Evolutionary conservation across 805 yeast genomes (phyloP).

Genomic region (Yamadazyma kitorensis): DNA sequence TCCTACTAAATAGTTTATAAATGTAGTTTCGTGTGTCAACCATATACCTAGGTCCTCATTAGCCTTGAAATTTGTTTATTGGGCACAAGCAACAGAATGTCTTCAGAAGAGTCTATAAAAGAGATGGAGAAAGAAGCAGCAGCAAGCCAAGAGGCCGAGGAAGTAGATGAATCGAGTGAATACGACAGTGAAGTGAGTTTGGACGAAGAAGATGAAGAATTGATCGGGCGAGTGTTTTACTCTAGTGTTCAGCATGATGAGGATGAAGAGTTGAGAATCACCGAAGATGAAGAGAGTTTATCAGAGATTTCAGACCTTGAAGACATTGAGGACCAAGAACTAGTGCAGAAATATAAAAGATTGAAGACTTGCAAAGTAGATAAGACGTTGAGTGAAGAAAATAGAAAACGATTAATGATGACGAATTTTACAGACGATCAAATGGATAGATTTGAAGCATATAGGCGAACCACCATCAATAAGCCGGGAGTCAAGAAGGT

Average conservation of each 20-base stretch:
- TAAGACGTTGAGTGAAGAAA: slow-evolving; percentile 43
- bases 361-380: slow-evolving; percentile 31
- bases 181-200: slow-evolving; percentile 35
- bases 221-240: slow-evolving; percentile 42
- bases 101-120: background rate
- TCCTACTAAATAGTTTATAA: background rate
- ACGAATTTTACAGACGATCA: slow-evolving; percentile 78
- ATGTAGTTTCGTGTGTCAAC: background rate
- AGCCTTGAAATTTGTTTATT: no score
- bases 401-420: slow-evolving; percentile 59
- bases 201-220: slow-evolving; percentile 45
- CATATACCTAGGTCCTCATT: background rate
- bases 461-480: slow-evolving; percentile 62
- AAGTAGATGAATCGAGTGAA: slow-evolving; percentile 5
- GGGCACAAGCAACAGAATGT: background rate
- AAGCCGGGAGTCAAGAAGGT: slow-evolving; percentile 76
- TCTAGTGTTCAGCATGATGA: slow-evolving; percentile 16
- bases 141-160: no score
- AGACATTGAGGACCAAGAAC: slow-evolving; percentile 34
- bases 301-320: slow-evolving; percentile 9
- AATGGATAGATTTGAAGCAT: slow-evolving; percentile 82
- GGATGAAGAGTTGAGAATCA: slow-evolving; percentile 15
- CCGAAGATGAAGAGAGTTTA: slow-evolving; percentile 23
- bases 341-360: slow-evolving; percentile 27
- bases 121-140: background rate